These are phyloP conservation scores for Ophiostoma fasciatum DNA, from an alignment of 2,329 filamentous ascomycete species.

Conservation along the genomic window DNA sequence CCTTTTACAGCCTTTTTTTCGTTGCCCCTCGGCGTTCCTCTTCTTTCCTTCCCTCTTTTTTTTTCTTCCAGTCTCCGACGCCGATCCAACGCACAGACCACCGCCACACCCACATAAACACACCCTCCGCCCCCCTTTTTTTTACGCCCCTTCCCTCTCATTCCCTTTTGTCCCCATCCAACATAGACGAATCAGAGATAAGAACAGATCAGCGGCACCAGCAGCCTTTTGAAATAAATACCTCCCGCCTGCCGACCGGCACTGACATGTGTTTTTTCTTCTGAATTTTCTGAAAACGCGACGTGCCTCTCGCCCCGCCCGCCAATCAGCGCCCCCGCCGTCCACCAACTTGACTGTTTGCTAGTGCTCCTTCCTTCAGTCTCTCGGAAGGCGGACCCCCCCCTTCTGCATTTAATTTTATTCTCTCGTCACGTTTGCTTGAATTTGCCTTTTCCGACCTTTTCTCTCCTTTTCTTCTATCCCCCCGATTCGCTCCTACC, in stretches of 20 bases:
- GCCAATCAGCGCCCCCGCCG: constrained; percentile 8
- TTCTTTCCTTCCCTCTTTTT: constrained; percentile 2
- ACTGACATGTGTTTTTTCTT: constrained; percentile 19
- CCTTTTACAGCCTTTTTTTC: constrained; percentile 5
- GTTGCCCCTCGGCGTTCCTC: not conserved
- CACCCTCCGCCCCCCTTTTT: constrained; percentile 1
- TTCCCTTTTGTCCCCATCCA: constrained; percentile 10
- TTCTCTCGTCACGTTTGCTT: not conserved
- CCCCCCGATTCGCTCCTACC: constrained; percentile 17
- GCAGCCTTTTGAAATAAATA: constrained; percentile 21
- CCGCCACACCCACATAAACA: not conserved
- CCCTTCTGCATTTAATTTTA: not conserved
- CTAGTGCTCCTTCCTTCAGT: constrained; percentile 1
- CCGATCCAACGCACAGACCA: constrained; percentile 8
- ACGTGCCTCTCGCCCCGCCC: constrained; percentile 8
- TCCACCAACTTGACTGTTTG: not conserved
- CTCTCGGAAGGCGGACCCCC: not conserved
- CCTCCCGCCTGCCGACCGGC: constrained; percentile 20
- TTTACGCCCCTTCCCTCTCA: not conserved
- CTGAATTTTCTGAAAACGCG: constrained; percentile 16
- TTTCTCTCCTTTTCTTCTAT: not conserved
- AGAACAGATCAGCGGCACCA: constrained; percentile 15
- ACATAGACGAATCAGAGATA: constrained; percentile 15
- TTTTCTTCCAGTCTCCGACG: constrained; percentile 4
- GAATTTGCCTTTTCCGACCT: constrained; percentile 11